These are phyloP conservation scores for Drechslerella stenobrocha DNA, from an alignment of 2,329 filamentous ascomycete genomes.

Conservation along the genomic window DNA sequence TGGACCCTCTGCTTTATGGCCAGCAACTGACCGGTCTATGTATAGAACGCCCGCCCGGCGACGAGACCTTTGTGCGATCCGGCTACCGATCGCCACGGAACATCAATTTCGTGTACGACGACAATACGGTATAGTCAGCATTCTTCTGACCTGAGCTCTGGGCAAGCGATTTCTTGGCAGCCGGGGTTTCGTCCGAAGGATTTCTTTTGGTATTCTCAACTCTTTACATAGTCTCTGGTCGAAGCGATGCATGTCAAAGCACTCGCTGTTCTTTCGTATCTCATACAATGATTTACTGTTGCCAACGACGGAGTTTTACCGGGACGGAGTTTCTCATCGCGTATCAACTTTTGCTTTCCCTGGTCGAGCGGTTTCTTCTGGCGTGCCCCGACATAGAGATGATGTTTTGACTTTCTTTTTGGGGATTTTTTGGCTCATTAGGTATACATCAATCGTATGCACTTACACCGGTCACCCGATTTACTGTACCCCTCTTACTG, in stretches of 20 bases:
- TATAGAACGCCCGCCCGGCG: conserved; percentile 76
- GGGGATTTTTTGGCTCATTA: too few relatives aligned
- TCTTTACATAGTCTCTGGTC: background rate
- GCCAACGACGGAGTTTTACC: conserved; percentile 42
- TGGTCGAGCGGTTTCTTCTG: conserved; percentile 13
- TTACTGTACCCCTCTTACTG: too few relatives aligned
- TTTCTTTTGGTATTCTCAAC: background rate
- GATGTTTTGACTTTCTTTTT: conserved; percentile 13
- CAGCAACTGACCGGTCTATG: background rate
- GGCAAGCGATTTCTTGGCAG: conserved; percentile 1
- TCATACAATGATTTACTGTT: conserved; percentile 15
- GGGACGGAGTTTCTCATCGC: conserved; percentile 26
- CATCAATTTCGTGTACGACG: conserved; percentile 92
- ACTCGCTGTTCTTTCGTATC: background rate
- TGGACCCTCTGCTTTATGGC: conserved; percentile 13
- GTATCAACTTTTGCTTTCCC: conserved; percentile 13
- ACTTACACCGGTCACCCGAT: too few relatives aligned
- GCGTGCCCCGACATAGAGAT: conserved; percentile 23
- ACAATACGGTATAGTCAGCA: conserved; percentile 69
- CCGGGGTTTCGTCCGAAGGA: background rate
- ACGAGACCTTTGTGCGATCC: conserved; percentile 78
- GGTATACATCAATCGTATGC: too few relatives aligned
- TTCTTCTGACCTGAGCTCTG: background rate
- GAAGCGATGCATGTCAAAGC: background rate
- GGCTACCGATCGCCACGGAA: conserved; percentile 81